A percentile compares a stretch with the other conserved stretches of the same genome.
Evolutionary conservation across 2,329 filamentous ascomycete genomes (phyloP).

Genomic region (Fusarium temperatum): DNA sequence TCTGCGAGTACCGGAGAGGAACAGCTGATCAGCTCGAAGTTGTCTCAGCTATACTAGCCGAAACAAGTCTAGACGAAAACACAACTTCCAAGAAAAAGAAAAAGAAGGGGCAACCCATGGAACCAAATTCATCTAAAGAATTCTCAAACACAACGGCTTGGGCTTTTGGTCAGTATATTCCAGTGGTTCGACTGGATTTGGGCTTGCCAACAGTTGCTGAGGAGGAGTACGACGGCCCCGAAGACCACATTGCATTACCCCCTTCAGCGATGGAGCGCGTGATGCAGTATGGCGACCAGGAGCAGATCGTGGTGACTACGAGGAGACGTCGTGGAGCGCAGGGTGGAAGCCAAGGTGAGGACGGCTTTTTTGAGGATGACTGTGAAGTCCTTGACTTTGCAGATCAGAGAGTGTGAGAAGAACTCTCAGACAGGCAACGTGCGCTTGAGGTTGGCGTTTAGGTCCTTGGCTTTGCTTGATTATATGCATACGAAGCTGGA

Average conservation of each 20-base stretch:
- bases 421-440: not conserved
- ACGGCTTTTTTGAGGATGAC: conserved; percentile 91
- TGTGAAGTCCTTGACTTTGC: conserved; percentile 93
- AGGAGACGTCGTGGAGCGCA: conserved; percentile 70
- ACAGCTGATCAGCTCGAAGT: conserved; percentile 47
- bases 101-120: conserved; percentile 45
- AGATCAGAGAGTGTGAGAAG: conserved; percentile 67
- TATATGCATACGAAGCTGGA: conserved; percentile 26
- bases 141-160: conserved; percentile 50
- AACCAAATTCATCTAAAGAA: conserved; percentile 22
- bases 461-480: conserved; percentile 36
- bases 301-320: conserved; percentile 85
- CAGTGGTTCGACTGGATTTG: conserved; percentile 61
- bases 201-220: conserved; percentile 58
- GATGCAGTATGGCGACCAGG: conserved; percentile 69
- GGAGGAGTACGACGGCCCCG: conserved; percentile 61
- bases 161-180: conserved; percentile 69
- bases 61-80: conserved; percentile 53
- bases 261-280: conserved; percentile 72
- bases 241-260: conserved; percentile 67
- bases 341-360: conserved; percentile 64
- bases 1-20: conserved; percentile 69
- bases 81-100: conserved; percentile 50
- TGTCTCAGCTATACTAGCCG: conserved; percentile 52
- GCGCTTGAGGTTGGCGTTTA: conserved; percentile 17